A percentile compares a stretch with the other conserved stretches of the same genome.
Conservation (phyloP, 305 asterid genomes). For the Striga hermonthica region DNA sequence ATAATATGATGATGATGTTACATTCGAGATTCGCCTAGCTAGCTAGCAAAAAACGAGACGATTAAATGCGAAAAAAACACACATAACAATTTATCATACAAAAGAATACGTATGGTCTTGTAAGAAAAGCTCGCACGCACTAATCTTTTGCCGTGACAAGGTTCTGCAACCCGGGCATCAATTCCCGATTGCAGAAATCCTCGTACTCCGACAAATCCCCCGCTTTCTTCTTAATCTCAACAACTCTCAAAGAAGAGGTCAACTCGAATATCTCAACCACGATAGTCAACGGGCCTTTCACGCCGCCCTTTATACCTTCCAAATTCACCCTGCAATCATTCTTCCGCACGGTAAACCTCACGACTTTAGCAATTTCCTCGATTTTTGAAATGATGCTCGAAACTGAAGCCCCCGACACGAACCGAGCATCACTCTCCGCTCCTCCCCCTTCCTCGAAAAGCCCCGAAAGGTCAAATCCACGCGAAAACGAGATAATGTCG, state of each 20-base stretch:
- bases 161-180: slow-evolving; percentile 67
- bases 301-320: slow-evolving; percentile 78
- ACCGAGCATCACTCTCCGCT: slow-evolving; percentile 59
- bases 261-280: slow-evolving; percentile 82
- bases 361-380: slow-evolving; percentile 81
- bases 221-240: slow-evolving; percentile 80
- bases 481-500: slow-evolving; percentile 79
- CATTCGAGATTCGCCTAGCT: no score
- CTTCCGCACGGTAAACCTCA: slow-evolving; percentile 80
- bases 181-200: slow-evolving; percentile 60
- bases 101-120: no score
- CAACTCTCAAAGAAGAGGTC: slow-evolving; percentile 76
- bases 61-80: no score
- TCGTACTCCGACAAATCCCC: slow-evolving; percentile 69
- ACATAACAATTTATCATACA: no score
- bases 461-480: slow-evolving; percentile 83
- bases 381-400: slow-evolving; percentile 57
- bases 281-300: slow-evolving; percentile 75
- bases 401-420: slow-evolving; percentile 70
- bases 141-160: slow-evolving; percentile 33
- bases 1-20: no score
- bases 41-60: no score
- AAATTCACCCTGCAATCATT: slow-evolving; percentile 78
- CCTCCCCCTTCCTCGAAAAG: slow-evolving; percentile 90
- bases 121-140: no score